Conservation (phyloP, 83 land plant species). For the Picea abies region DNA sequence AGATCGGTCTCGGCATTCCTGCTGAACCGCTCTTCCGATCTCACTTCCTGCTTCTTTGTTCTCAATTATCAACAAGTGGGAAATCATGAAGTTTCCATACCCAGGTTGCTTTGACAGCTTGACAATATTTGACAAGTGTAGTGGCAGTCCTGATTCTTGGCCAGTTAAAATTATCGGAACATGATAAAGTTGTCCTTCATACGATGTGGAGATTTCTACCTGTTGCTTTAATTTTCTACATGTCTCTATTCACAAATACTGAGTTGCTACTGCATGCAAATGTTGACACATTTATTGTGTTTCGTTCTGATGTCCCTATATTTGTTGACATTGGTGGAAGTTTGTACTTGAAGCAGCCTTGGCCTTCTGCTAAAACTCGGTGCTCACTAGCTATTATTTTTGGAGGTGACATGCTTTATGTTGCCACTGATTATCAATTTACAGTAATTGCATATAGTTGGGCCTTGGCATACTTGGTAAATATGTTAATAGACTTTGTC, state of each 20-base stretch:
- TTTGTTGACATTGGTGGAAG: constrained; percentile 93
- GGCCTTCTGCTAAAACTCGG: too few species aligned
- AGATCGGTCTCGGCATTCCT: too few species aligned
- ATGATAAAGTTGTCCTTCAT: constrained; percentile 56
- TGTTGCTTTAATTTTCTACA: constrained; percentile 83
- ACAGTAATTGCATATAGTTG: too few species aligned
- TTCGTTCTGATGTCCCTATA: constrained; percentile 82
- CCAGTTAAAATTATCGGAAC: constrained; percentile 54
- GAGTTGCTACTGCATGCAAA: constrained; percentile 96
- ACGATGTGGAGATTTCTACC: constrained; percentile 85
- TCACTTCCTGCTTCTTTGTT: constrained; percentile 82
- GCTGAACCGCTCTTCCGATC: too few species aligned
- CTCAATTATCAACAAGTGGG: constrained; percentile 97
- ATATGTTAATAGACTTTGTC: too few species aligned
- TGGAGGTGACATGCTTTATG: too few species aligned
- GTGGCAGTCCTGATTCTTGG: constrained; percentile 74
- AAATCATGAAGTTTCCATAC: constrained; percentile 88
- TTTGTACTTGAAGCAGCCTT: too few species aligned
- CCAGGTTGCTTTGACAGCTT: constrained; percentile 93
- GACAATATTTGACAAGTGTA: constrained; percentile 86
- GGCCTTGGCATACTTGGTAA: too few species aligned
- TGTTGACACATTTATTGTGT: constrained; percentile 95
- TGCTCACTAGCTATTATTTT: too few species aligned
- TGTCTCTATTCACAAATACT: constrained; percentile 89
- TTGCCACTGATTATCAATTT: too few species aligned